Evolutionary conservation across 2,329 filamentous ascomycete genomes (phyloP), one percentile per base, ranked within the genome.

Genomic region (Trichoderma asperellum): DNA sequence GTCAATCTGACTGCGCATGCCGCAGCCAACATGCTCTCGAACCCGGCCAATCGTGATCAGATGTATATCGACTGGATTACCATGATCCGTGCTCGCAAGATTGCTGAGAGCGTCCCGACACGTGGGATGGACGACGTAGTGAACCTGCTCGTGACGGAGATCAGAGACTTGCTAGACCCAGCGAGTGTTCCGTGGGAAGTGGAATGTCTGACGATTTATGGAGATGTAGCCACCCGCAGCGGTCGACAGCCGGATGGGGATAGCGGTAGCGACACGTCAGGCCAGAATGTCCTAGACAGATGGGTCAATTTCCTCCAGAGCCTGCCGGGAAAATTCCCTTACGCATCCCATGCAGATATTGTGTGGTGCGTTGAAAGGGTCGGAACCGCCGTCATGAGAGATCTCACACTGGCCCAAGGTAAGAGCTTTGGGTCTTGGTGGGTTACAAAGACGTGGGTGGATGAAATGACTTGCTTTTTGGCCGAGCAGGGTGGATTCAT

Each of bases 1-100:
- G 96, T 97, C 70, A 99, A 99, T 76, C 87, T 96, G 70, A 93
- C 95, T 24, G 96, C 96, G 2, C 95, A 98, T 77, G 94, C 96
- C 1, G 94, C 95, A 1, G 95, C 94, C 27, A 96, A 96, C 72
- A 94, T 97, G 87, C 85, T 99, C 14, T 93, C 93, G 8, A 93
- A 95, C 75, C 90, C 93, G 21, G 92, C 93, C 57, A 96, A 97
- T 77, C 89, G 96, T 67, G 93, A 96, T 73, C 92, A 96, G 76
- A 98, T 99, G 96, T 97, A 96, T 83, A 84, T 91, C 62, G 96
- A 99, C 76, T 97, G 94, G 90, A 89, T 93, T 52, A 88, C 84
- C 2, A 87, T 87, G 81, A 87, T 91, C 35, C 83, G 87, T 32
- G 82, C 87, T 11, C 85, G 88, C 58, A 90, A 90, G 76, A 81